Base-by-base conservation (phyloP, 306 rosid genomes). In the Fragaria iinumae region DNA sequence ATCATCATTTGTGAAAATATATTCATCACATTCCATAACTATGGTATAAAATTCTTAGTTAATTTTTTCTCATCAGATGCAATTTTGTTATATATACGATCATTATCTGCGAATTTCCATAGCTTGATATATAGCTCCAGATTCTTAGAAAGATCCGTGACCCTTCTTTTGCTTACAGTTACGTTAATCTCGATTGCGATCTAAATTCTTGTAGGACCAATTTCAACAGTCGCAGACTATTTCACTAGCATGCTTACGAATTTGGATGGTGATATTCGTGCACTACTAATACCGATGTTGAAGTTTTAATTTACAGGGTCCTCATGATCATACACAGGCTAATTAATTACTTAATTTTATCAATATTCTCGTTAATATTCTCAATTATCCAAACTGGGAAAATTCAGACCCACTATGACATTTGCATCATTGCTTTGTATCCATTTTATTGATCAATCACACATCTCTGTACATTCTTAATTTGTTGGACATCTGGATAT, bases 81-180 rank as follows among this genome's bases (percentile, higher is more conserved):
- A 52, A 72, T 79, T 6, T 34, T 11, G 25, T 52, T 23, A 16
- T 45, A 20, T 25, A 14, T 48, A 48, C 5, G 50, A 11, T 11
- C 4, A 36, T 63, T 6, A 32, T 68, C 13, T 77, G 29, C 53
- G 4, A 12, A 49, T 12, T 47, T n/a, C 2, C 36, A 41, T 21
- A 34, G 27, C 21, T 48, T 18, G 48, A 3, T 29, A 29, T 29
- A 29, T 66, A 34, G 75, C 82, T 49, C 78, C 84, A 81, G 81
- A 62, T 82, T 82, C 80, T 81, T 78, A 84, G 81, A 85, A 75
- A 82, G 88, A 89, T 92, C 93, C 91, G 91, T 87, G 93, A 90
- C 80, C 77, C 69, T 45, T 69, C 71, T 69, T 74, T 67, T 63
- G 56, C 67, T 67, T 25, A 23, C 8, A 49, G 44, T 50, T 62